Percentiles rank a stretch among this genome's conserved stretches.
phyloP scores from a whole-genome alignment of 192 early-diverging fungal species.

The Rhizophagus clarus region DNA sequence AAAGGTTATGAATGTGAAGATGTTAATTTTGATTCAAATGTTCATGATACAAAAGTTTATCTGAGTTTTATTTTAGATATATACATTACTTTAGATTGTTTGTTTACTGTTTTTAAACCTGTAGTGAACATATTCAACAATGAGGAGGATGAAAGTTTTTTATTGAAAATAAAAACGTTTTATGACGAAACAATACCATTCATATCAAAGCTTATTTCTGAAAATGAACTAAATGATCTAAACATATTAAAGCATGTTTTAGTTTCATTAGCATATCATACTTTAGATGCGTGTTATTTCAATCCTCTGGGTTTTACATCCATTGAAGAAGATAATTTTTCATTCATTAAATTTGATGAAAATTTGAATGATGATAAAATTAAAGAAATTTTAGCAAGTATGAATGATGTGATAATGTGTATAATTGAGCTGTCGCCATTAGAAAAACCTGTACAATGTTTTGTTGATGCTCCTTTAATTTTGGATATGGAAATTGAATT shows the following conservation, averaged over 20 bases:
- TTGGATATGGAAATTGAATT: constrained; percentile 83
- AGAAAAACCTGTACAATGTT: constrained; percentile 57
- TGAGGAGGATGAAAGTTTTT: constrained; percentile 35
- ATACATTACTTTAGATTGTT: constrained; percentile 39
- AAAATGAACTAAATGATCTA: constrained; percentile 28
- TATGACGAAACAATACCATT: constrained; percentile 40
- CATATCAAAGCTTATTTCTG: constrained; percentile 35
- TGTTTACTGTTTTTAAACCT: constrained; percentile 36
- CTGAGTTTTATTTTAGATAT: constrained; percentile 37
- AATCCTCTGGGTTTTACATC: constrained; percentile 27
- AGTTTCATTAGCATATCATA: constrained; percentile 52
- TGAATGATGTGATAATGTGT: constrained; percentile 55
- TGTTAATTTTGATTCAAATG: not conserved
- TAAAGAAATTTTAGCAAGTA: constrained; percentile 35
- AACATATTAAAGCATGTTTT: constrained; percentile 51
- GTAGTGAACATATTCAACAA: constrained; percentile 37
- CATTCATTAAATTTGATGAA: constrained; percentile 10
- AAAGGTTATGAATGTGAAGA: not conserved
- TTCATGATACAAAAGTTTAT: constrained; percentile 41
- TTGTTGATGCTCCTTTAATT: constrained; percentile 77
- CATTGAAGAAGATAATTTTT: constrained; percentile 12
- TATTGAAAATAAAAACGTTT: constrained; percentile 37
- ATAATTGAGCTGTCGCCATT: constrained; percentile 68
- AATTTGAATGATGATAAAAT: constrained; percentile 22
- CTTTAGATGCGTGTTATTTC: constrained; percentile 56